A percentile compares a stretch with the other conserved stretches of the same genome.
Conservation (phyloP, 1,284 basidiomycete genomes). For the Tylopilus sp. region DNA sequence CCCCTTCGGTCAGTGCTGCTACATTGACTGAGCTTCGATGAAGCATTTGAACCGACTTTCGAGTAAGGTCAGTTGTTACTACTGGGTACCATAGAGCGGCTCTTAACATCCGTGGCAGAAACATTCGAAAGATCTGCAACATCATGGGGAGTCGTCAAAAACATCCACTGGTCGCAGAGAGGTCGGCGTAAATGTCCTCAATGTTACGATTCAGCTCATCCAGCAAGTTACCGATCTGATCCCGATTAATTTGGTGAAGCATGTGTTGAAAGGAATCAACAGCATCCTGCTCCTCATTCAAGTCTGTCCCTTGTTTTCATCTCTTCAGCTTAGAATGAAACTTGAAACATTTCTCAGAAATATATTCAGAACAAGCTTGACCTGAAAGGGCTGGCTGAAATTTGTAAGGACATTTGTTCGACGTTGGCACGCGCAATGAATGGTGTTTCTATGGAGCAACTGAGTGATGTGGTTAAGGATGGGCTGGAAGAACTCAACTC, state of each 20-base stretch:
- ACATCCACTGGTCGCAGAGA: no score
- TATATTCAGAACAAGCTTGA: background rate
- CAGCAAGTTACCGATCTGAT: background rate
- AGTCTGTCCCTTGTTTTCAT: background rate
- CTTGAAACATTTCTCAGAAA: background rate
- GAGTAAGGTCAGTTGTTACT: no score
- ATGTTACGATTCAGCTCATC: background rate
- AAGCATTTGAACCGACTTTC: no score
- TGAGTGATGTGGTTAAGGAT: background rate
- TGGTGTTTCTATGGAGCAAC: background rate
- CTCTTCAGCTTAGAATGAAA: background rate
- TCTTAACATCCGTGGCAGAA: background rate
- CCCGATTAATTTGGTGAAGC: background rate
- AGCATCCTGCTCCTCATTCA: background rate
- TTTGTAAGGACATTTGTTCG: background rate
- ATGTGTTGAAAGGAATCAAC: background rate
- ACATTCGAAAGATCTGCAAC: background rate
- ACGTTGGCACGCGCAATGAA: background rate
- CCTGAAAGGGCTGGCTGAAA: background rate
- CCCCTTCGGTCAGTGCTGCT: no score
- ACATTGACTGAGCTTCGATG: no score
- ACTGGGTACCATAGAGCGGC: no score
- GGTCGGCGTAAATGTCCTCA: background rate
- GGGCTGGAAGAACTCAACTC: background rate
- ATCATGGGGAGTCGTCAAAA: no score